These are phyloP conservation scores for Wickerhamomyces strasburgensis DNA, from an alignment of 805 yeast genomes.

Conservation along the genomic window DNA sequence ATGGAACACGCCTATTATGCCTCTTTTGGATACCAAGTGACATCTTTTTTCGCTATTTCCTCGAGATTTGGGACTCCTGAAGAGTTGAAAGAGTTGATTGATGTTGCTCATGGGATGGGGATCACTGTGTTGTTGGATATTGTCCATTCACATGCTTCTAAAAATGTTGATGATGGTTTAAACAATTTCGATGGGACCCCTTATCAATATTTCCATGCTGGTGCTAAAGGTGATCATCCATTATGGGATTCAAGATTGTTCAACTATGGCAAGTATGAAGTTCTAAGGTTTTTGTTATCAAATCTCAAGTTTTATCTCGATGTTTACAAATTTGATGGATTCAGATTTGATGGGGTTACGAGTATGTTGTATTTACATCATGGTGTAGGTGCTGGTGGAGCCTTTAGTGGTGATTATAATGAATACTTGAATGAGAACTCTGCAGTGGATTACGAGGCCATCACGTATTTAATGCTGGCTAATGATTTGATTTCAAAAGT, in stretches of 20 bases:
- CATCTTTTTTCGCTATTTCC: conserved; percentile 84
- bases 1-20: conserved; percentile 99
- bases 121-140: conserved; percentile 83
- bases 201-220: conserved; percentile 89
- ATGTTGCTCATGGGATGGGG: conserved; percentile 86
- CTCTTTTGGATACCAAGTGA: conserved; percentile 95
- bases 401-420: conserved; percentile 87
- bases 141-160: conserved; percentile 95
- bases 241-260: conserved; percentile 96
- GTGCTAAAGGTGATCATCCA: conserved; percentile 83
- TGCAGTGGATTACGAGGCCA: conserved; percentile 81
- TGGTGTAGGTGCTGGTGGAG: conserved; percentile 78
- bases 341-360: conserved; percentile 95
- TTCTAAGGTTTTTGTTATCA: conserved; percentile 76
- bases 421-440: conserved; percentile 78
- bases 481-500: conserved; percentile 64
- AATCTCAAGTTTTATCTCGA: conserved; percentile 82
- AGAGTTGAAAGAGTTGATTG: conserved; percentile 84
- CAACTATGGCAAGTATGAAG: conserved; percentile 89
- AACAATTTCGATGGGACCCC: conserved; percentile 94
- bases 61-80: conserved; percentile 96
- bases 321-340: conserved; percentile 86
- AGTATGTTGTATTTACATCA: conserved; percentile 89
- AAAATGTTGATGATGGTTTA: conserved; percentile 89
- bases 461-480: conserved; percentile 86